Conservation (phyloP, 164 flowering plant genomes). For the Cinnamomum micranthum region DNA sequence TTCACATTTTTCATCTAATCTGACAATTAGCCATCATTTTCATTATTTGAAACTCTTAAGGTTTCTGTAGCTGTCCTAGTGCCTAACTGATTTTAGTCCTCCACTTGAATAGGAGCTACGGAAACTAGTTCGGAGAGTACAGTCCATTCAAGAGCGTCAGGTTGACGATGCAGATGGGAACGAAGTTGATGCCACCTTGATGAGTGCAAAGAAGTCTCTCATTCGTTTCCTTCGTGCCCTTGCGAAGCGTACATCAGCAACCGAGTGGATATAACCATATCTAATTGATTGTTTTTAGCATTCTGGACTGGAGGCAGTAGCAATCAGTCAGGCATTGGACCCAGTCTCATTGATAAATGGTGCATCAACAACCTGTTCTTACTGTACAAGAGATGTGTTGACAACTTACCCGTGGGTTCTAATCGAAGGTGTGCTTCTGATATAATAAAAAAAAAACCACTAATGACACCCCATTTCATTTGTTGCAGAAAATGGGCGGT, state of each 20-base stretch:
- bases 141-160: conserved; percentile 31
- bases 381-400: neutral
- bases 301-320: neutral
- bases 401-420: neutral
- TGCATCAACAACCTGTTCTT: neutral
- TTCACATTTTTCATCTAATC: neutral
- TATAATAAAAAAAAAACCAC: no score
- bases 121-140: conserved; percentile 63
- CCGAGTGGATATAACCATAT: conserved; percentile 5
- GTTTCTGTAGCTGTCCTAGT: neutral
- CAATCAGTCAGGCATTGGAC: neutral
- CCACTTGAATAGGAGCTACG: conserved; percentile 47
- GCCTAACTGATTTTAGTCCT: neutral
- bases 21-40: neutral
- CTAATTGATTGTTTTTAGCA: neutral
- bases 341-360: neutral
- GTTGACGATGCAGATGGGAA: conserved; percentile 30
- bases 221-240: conserved; percentile 48
- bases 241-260: conserved; percentile 41
- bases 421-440: no score
- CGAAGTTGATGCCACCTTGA: conserved; percentile 22
- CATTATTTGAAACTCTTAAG: neutral
- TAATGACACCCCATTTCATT: neutral
- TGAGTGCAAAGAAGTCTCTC: conserved; percentile 49
- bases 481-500: neutral